These are phyloP conservation scores for Linderina pennispora DNA, from an alignment of 192 early-diverging fungal species.

Conservation along the genomic window DNA sequence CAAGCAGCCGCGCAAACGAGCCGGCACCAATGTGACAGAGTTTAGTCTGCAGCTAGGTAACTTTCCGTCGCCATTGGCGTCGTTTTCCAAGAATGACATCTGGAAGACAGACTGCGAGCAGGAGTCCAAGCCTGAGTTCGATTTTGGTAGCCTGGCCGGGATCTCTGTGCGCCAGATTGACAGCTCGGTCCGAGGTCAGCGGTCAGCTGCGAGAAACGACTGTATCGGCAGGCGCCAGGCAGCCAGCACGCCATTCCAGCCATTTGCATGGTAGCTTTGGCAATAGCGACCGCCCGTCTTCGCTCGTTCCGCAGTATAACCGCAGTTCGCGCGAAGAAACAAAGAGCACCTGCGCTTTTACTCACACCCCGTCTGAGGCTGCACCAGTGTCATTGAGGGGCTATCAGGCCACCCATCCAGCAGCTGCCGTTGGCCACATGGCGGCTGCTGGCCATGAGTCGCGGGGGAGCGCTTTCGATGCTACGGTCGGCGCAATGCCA, in stretches of 20 bases:
- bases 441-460: no score
- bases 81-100: constrained; percentile 4
- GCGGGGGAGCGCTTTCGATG: no score
- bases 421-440: neutral
- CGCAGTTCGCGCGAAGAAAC: no score
- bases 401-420: neutral
- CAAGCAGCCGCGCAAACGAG: neutral
- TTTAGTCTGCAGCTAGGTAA: constrained; percentile 7
- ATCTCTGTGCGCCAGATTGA: neutral
- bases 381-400: neutral
- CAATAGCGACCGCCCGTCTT: no score
- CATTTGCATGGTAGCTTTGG: no score
- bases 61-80: constrained; percentile 18
- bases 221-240: neutral
- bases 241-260: no score
- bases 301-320: no score
- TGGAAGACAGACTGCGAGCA: neutral
- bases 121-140: neutral
- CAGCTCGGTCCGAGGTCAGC: no score
- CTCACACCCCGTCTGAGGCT: no score
- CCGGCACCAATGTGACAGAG: neutral
- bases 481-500: no score
- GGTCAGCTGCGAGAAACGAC: neutral
- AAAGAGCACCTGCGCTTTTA: no score
- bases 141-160: neutral